Percentiles rank a stretch among this genome's conserved stretches.
Evolutionary conservation across 2,329 filamentous ascomycete species (phyloP).

Genomic region (Tolypocladium paradoxum): DNA sequence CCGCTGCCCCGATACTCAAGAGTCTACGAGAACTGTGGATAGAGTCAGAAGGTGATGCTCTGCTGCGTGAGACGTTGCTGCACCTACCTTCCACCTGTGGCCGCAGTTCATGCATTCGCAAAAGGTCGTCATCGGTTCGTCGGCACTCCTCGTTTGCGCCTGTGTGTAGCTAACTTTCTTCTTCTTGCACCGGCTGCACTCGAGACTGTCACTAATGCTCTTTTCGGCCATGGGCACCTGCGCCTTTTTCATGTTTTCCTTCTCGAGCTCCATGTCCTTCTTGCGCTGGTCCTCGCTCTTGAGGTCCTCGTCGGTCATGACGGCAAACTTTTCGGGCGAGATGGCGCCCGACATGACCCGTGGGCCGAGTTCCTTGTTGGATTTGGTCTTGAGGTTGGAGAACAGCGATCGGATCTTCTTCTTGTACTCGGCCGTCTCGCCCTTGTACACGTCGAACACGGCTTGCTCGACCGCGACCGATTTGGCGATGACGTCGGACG

Average conservation of each 20-base stretch:
- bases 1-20: not conserved
- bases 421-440: constrained; percentile 67
- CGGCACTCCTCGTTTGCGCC: constrained; percentile 87
- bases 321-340: constrained; percentile 60
- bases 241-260: constrained; percentile 94
- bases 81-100: constrained; percentile 59
- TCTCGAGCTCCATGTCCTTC: constrained; percentile 64
- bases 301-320: constrained; percentile 83
- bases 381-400: constrained; percentile 89
- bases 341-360: constrained; percentile 70
- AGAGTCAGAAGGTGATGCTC: not conserved
- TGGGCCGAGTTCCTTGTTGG: constrained; percentile 65
- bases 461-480: constrained; percentile 77
- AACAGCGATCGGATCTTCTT: constrained; percentile 86
- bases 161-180: constrained; percentile 94
- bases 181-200: constrained; percentile 86
- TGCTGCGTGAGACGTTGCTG: not conserved
- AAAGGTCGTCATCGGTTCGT: constrained; percentile 82
- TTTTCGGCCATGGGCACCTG: constrained; percentile 90
- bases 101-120: constrained; percentile 62
- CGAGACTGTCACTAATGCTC: constrained; percentile 76
- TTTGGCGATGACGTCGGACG: constrained; percentile 60
- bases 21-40: constrained; percentile 12
- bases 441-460: constrained; percentile 58
- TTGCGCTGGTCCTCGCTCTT: constrained; percentile 74